phyloP scores from a whole-genome alignment of 1,284 basidiomycete species.

The Cutaneotrichosporon sp. region DNA sequence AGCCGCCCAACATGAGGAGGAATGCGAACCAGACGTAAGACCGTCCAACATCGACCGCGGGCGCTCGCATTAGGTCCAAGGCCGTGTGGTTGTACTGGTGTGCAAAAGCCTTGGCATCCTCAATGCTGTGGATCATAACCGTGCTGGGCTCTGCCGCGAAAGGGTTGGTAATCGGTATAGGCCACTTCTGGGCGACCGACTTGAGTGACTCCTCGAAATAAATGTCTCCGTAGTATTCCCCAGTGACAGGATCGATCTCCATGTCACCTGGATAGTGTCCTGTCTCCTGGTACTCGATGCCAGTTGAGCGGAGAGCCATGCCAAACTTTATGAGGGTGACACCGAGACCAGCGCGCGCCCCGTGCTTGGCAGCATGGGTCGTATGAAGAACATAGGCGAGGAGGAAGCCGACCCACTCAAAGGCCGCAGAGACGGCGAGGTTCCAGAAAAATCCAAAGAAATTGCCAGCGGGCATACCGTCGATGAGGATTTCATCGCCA shows the following conservation, averaged over 20 bases:
- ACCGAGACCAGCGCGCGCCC: slow-evolving; percentile 88
- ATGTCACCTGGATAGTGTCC: slow-evolving; percentile 39
- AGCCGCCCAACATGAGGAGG: slow-evolving; percentile 85
- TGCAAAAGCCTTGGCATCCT: slow-evolving; percentile 47
- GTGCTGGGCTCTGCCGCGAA: slow-evolving; percentile 8
- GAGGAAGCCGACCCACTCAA: slow-evolving; percentile 94
- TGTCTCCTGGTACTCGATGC: slow-evolving; percentile 42
- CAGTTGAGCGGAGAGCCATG: slow-evolving; percentile 65
- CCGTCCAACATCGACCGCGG: slow-evolving; percentile 44
- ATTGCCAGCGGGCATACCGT: slow-evolving; percentile 56
- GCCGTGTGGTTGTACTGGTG: slow-evolving; percentile 41
- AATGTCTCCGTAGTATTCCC: slow-evolving; percentile 26
- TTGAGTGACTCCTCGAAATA: slow-evolving; percentile 19
- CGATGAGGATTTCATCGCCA: slow-evolving; percentile 55
- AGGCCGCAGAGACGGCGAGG: slow-evolving; percentile 82
- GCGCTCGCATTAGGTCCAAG: slow-evolving; percentile 30
- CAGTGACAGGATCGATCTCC: slow-evolving; percentile 26
- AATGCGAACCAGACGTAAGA: slow-evolving; percentile 79
- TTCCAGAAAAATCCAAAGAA: slow-evolving; percentile 50
- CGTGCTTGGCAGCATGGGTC: slow-evolving; percentile 91
- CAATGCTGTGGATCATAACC: slow-evolving; percentile 39
- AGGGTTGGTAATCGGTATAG: neutral
- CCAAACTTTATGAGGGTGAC: slow-evolving; percentile 91
- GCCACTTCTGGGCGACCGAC: neutral
- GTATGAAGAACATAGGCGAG: slow-evolving; percentile 88